These are phyloP conservation scores for Ophiostoma tasmaniense DNA, from an alignment of 2,329 filamentous ascomycete genomes.

Conservation along the genomic window DNA sequence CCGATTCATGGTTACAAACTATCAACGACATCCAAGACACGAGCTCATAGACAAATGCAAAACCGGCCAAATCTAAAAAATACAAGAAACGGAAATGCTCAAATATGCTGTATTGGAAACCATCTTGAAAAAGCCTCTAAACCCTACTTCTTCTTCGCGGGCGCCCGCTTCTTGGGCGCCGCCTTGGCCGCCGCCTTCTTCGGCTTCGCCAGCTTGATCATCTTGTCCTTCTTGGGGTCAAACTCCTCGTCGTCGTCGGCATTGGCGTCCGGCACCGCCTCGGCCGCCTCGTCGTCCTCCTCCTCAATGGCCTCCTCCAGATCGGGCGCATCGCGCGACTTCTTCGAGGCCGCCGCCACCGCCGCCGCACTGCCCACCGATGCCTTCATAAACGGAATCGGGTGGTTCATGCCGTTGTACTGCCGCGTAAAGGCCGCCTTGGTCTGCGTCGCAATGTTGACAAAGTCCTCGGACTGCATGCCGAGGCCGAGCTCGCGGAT, in stretches of 20 bases:
- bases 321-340: conserved; percentile 71
- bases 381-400: conserved; percentile 93
- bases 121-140: background rate
- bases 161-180: conserved; percentile 27
- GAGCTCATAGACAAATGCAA: background rate
- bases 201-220: conserved; percentile 83
- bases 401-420: conserved; percentile 79
- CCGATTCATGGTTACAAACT: background rate
- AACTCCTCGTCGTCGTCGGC: conserved; percentile 67
- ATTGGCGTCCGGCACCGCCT: conserved; percentile 47
- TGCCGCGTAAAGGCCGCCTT: conserved; percentile 84
- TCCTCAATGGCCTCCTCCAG: conserved; percentile 94
- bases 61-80: background rate
- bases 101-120: background rate
- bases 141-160: background rate
- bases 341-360: conserved; percentile 51
- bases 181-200: conserved; percentile 33
- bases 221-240: conserved; percentile 92
- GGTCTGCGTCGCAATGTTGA: conserved; percentile 74
- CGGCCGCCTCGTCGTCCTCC: conserved; percentile 70
- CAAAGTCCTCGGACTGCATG: conserved; percentile 63
- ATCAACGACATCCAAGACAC: background rate
- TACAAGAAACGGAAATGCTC: background rate
- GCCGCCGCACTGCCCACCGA: conserved; percentile 52
- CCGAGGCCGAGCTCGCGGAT: conserved; percentile 88